Conservation (phyloP, 2,329 filamentous ascomycete genomes). For the Monascus ruber region DNA sequence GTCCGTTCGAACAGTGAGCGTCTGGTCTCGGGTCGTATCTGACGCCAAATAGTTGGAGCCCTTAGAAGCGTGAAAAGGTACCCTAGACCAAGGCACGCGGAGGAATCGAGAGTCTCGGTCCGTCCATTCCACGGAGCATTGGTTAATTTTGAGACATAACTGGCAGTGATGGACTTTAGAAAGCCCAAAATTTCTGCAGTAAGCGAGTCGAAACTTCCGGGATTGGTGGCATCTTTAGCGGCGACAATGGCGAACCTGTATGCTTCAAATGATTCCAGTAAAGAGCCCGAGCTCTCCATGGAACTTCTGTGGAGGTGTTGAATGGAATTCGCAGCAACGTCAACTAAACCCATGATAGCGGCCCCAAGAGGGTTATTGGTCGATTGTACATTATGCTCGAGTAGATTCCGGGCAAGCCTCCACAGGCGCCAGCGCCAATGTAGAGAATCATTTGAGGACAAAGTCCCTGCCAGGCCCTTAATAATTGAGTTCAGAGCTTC, state of each 20-base stretch:
- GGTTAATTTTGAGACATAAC: slow-evolving; percentile 15
- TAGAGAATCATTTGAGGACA: slow-evolving; percentile 19
- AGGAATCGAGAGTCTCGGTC: slow-evolving; percentile 21
- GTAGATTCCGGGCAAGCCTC: slow-evolving; percentile 23
- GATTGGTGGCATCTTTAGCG: slow-evolving; percentile 11
- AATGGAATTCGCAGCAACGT: slow-evolving; percentile 18
- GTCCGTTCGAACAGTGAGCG: slow-evolving; percentile 22
- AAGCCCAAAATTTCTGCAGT: slow-evolving; percentile 16
- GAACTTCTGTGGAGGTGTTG: slow-evolving; percentile 18
- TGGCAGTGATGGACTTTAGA: slow-evolving; percentile 11
- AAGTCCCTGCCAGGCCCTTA: slow-evolving; percentile 15
- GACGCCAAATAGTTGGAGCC: slow-evolving; percentile 17
- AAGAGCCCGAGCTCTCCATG: slow-evolving; percentile 12
- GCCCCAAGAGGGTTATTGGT: slow-evolving; percentile 10
- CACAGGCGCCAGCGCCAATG: slow-evolving; percentile 33
- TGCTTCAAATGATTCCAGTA: slow-evolving; percentile 27
- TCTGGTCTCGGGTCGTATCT: slow-evolving; percentile 18
- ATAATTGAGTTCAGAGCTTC: slow-evolving; percentile 14
- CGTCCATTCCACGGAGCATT: slow-evolving; percentile 27
- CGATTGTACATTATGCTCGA: slow-evolving; percentile 17
- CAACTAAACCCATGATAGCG: slow-evolving; percentile 13
- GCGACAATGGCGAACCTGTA: slow-evolving; percentile 22
- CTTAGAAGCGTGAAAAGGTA: slow-evolving; percentile 24
- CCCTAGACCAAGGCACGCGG: slow-evolving; percentile 19
- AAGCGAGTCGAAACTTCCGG: slow-evolving; percentile 13